These are phyloP conservation scores for Sporisorium graminicola DNA, from an alignment of 1,284 basidiomycete species.

Conservation along the genomic window DNA sequence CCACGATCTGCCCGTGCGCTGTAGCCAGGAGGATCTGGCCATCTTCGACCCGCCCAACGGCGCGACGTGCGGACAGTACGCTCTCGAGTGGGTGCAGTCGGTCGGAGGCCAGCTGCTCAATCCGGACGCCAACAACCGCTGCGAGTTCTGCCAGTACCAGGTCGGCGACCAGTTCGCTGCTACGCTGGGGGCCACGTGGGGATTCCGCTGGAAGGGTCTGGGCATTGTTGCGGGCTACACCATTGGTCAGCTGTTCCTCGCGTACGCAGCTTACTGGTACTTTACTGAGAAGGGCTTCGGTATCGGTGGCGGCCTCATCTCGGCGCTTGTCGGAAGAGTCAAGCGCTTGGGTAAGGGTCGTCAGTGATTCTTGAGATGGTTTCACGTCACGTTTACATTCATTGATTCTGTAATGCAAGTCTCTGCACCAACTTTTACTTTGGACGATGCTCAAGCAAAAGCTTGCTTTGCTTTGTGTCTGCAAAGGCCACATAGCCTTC, in stretches of 20 bases:
- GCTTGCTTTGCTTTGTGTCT: background rate
- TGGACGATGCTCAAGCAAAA: background rate
- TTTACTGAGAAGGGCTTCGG: constrained; percentile 53
- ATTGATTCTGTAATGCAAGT: background rate
- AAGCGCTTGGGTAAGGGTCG: constrained; percentile 27
- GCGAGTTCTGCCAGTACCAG: constrained; percentile 54
- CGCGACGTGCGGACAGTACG: constrained; percentile 54
- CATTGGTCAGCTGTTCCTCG: constrained; percentile 41
- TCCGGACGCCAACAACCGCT: constrained; percentile 28
- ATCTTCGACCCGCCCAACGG: constrained; percentile 54
- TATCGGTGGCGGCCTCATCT: constrained; percentile 31
- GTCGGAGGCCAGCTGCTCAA: constrained; percentile 53
- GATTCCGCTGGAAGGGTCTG: constrained; percentile 55
- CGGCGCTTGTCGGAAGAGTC: constrained; percentile 14
- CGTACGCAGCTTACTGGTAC: constrained; percentile 54
- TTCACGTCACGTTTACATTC: background rate
- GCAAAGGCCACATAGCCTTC: background rate
- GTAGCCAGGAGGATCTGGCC: constrained; percentile 52
- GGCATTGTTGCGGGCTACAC: constrained; percentile 54
- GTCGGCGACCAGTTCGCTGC: constrained; percentile 53
- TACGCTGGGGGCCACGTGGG: constrained; percentile 45
- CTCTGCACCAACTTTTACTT: background rate
- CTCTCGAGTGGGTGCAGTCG: constrained; percentile 47
- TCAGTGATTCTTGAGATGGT: constrained; percentile 14
- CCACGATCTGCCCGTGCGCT: constrained; percentile 57